A percentile compares a stretch with the other conserved stretches of the same genome.
Evolutionary conservation across 176 grass and related monocot species (phyloP).

Genomic region (Avena atlantica): DNA sequence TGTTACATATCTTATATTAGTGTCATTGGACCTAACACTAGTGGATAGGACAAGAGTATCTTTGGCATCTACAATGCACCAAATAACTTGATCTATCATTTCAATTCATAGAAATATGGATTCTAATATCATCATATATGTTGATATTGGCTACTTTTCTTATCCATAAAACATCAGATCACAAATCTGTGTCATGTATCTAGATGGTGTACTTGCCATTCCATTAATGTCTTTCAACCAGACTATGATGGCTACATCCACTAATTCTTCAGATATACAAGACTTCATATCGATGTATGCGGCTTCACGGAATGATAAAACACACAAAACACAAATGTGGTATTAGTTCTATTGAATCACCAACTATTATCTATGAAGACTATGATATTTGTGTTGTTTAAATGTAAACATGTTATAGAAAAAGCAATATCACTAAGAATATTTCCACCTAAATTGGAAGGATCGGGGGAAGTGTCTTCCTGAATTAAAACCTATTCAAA

Average conservation of each 20-base stretch:
- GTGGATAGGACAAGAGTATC: no score
- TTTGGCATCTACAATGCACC: no score
- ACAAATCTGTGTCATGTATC: no score
- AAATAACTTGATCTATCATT: no score
- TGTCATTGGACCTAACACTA: not conserved
- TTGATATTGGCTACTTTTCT: no score
- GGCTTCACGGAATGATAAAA: not conserved
- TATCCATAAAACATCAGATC: no score
- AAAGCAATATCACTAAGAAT: not conserved
- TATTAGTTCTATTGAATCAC: not conserved
- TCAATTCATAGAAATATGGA: no score
- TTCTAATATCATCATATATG: no score
- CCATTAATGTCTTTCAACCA: no score
- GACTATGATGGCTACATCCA: no score
- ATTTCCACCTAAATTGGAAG: not conserved
- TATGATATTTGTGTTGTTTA: not conserved
- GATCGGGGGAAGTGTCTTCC: not conserved
- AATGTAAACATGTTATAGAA: not conserved
- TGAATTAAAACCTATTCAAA: not conserved
- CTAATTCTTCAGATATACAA: not conserved
- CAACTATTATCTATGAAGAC: not conserved
- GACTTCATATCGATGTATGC: not conserved
- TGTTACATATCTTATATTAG: not conserved
- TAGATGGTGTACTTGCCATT: no score
- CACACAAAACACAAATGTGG: not conserved